phyloP scores from a whole-genome alignment of 495 filamentous ascomycete species.

The Pseudotulostoma volvatum region DNA sequence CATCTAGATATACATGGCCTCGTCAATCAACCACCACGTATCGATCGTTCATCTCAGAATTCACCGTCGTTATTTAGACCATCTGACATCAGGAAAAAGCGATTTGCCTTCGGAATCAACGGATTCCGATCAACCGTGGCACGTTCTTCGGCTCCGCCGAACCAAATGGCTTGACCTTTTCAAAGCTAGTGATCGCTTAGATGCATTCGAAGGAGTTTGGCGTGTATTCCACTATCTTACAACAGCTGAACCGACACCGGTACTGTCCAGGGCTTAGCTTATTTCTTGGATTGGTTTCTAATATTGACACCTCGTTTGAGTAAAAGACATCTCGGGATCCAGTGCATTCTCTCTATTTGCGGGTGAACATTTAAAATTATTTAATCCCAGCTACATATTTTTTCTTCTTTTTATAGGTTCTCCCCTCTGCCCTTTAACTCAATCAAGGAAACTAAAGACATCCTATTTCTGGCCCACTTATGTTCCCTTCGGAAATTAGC shows the following conservation, averaged over 20 bases:
- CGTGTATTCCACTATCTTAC: constrained; percentile 56
- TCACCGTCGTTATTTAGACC: constrained; percentile 45
- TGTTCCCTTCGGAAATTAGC: too few relatives aligned
- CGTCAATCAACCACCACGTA: constrained; percentile 69
- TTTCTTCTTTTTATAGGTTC: too few relatives aligned
- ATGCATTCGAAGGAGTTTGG: constrained; percentile 61
- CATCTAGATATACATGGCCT: constrained; percentile 61
- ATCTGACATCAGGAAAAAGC: constrained; percentile 25
- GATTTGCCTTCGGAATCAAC: constrained; percentile 22
- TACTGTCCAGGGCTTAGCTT: too few relatives aligned
- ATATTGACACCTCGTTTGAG: too few relatives aligned
- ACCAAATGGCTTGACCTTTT: constrained; percentile 72
- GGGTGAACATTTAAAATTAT: too few relatives aligned
- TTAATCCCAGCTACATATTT: too few relatives aligned
- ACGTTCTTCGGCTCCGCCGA: constrained; percentile 44
- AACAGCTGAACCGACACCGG: constrained; percentile 26
- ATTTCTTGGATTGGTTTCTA: too few relatives aligned
- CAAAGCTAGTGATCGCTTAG: constrained; percentile 44
- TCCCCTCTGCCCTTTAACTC: too few relatives aligned
- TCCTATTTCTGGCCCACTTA: too few relatives aligned
- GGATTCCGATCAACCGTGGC: constrained; percentile 42
- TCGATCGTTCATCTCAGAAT: constrained; percentile 59
- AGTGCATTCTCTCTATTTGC: too few relatives aligned
- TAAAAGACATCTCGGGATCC: too few relatives aligned
- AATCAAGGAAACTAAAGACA: too few relatives aligned